phyloP scores from a whole-genome alignment of 1,139 yeast genomes.

The Meyerozyma elateridarum region DNA sequence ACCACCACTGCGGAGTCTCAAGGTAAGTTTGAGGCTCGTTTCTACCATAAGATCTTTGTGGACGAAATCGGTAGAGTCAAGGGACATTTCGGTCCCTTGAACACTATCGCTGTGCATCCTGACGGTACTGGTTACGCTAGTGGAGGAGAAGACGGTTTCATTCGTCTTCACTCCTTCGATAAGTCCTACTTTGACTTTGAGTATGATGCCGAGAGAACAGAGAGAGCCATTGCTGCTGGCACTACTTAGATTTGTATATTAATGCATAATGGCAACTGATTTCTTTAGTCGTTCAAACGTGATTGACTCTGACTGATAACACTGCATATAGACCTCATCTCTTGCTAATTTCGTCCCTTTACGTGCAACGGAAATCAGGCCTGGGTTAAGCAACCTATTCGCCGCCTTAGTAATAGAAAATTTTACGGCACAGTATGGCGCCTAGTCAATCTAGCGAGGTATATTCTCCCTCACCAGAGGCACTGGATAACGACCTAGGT shows the following conservation, averaged over 20 bases:
- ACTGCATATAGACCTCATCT: slow-evolving; percentile 1
- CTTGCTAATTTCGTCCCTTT: background rate
- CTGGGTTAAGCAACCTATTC: background rate
- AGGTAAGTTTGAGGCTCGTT: slow-evolving; percentile 96
- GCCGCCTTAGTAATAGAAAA: background rate
- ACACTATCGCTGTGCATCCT: slow-evolving; percentile 91
- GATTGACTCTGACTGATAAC: too few species aligned
- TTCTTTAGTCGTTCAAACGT: too few species aligned
- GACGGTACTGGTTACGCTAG: slow-evolving; percentile 89
- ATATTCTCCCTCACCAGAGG: background rate
- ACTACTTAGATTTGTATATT: slow-evolving; percentile 11
- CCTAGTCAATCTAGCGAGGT: slow-evolving; percentile 2
- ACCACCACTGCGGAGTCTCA: slow-evolving; percentile 92
- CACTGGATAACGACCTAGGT: slow-evolving; percentile 10
- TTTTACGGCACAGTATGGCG: too few species aligned
- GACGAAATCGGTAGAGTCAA: slow-evolving; percentile 96
- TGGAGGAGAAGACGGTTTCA: slow-evolving; percentile 98
- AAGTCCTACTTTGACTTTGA: slow-evolving; percentile 88
- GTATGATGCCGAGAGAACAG: slow-evolving; percentile 80
- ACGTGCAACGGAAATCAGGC: background rate
- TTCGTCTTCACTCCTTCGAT: slow-evolving; percentile 91
- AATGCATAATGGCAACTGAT: slow-evolving; percentile 1
- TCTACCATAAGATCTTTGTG: slow-evolving; percentile 89
- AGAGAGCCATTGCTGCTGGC: slow-evolving; percentile 43
- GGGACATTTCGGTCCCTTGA: slow-evolving; percentile 99